These are phyloP conservation scores for Podila minutissima DNA, from an alignment of 192 early-diverging fungal species.

Conservation along the genomic window DNA sequence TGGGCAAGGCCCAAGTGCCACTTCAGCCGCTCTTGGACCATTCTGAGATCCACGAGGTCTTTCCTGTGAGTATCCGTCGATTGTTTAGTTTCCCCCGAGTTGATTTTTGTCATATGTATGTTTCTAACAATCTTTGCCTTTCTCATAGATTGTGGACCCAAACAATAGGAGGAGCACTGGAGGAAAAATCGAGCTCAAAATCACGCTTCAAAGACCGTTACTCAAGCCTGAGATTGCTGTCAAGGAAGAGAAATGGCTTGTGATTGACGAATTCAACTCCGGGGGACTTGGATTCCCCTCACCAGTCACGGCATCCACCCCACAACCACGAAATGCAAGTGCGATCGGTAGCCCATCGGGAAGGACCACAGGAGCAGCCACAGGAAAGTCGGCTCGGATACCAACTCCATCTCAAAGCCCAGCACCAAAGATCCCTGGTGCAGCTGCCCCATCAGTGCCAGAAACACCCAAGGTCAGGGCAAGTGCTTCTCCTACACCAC, in stretches of 20 bases:
- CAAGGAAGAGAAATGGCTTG: conserved; percentile 73
- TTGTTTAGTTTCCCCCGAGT: neutral
- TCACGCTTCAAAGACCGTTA: conserved; percentile 73
- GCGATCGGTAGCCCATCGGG: neutral
- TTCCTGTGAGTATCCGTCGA: conserved; percentile 60
- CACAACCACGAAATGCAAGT: neutral
- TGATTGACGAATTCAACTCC: conserved; percentile 63
- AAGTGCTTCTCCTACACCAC: neutral
- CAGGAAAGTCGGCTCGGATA: conserved; percentile 1
- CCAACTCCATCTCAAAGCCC: conserved; percentile 8
- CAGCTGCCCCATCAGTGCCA: neutral
- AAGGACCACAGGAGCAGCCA: neutral
- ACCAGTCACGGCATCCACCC: neutral
- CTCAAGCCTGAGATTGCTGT: conserved; percentile 63
- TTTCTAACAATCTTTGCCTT: neutral
- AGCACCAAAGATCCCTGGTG: neutral
- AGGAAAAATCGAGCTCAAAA: conserved; percentile 70
- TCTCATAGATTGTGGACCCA: conserved; percentile 67
- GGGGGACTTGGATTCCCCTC: conserved; percentile 32
- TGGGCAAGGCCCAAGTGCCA: conserved; percentile 69
- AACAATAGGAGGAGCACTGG: conserved; percentile 69
- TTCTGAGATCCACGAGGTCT: conserved; percentile 70
- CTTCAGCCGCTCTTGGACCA: conserved; percentile 69
- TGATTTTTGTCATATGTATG: neutral
- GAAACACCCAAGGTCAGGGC: neutral